Conservation (phyloP, 2,329 filamentous ascomycete genomes). For the Ophiostoma triangulosporum region DNA sequence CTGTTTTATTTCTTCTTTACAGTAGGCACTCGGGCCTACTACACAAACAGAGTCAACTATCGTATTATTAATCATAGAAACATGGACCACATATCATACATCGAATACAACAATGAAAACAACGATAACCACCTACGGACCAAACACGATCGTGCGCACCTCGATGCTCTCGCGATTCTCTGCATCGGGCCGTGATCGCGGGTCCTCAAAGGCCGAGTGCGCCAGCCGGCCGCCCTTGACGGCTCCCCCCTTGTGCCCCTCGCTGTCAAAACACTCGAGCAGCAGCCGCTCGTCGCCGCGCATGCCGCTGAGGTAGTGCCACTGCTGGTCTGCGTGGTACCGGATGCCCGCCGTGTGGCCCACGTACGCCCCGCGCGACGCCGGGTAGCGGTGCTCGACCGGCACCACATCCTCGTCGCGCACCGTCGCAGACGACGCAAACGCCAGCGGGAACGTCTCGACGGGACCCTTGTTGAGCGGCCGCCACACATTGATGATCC, state of each 20-base stretch:
- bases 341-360: constrained; percentile 63
- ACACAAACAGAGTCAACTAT: no score
- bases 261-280: constrained; percentile 66
- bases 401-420: constrained; percentile 51
- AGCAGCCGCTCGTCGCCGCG: constrained; percentile 56
- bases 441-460: constrained; percentile 53
- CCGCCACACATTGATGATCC: constrained; percentile 82
- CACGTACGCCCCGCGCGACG: constrained; percentile 34
- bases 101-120: no score
- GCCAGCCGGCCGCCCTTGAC: constrained; percentile 46
- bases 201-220: constrained; percentile 70
- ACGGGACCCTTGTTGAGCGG: constrained; percentile 46
- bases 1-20: no score
- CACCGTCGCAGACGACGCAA: constrained; percentile 51
- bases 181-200: constrained; percentile 54
- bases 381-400: constrained; percentile 60
- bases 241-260: constrained; percentile 31
- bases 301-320: constrained; percentile 75
- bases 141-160: constrained; percentile 74
- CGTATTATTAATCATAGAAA: no score
- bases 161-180: constrained; percentile 77
- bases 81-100: no score
- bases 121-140: constrained; percentile 26
- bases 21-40: no score
- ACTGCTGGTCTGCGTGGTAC: constrained; percentile 49